Conservation (phyloP, 306 rosid genomes). For the Castanopsis chinensis region DNA sequence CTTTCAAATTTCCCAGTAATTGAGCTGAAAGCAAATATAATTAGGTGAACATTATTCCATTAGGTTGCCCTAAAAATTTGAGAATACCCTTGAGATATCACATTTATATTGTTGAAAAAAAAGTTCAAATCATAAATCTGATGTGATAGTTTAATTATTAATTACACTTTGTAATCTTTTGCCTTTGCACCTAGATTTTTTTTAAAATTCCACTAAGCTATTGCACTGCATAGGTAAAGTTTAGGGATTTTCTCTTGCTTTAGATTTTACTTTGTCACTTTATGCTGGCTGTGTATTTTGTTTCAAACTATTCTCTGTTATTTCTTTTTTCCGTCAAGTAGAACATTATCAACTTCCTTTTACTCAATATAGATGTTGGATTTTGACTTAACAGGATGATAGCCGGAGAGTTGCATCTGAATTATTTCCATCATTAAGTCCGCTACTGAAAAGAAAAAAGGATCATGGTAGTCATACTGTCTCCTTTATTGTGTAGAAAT, state of each 20-base stretch:
- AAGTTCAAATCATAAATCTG: background rate
- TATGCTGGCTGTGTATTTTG: background rate
- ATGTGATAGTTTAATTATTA: too few relatives aligned
- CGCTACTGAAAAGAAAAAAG: constrained; percentile 66
- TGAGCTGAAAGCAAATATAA: too few relatives aligned
- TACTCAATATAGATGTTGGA: constrained; percentile 11
- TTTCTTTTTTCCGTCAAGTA: background rate
- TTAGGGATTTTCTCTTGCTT: background rate
- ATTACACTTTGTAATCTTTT: background rate
- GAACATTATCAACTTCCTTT: background rate
- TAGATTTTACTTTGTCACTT: background rate
- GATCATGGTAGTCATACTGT: constrained; percentile 69
- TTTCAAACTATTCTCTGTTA: background rate
- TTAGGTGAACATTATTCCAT: too few relatives aligned
- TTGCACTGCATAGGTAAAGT: background rate
- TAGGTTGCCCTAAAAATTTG: too few relatives aligned
- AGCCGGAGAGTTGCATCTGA: constrained; percentile 77
- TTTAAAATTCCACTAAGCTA: background rate
- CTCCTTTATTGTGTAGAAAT: background rate
- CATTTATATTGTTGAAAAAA: constrained; percentile 7
- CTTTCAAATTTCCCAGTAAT: background rate
- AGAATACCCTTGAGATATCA: background rate
- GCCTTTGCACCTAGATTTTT: background rate
- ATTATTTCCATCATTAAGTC: constrained; percentile 73
- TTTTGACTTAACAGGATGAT: constrained; percentile 62